A percentile compares a stretch with the other conserved stretches of the same genome.
phyloP scores from a whole-genome alignment of 140 eudicot species.

The Cichorium intybus region DNA sequence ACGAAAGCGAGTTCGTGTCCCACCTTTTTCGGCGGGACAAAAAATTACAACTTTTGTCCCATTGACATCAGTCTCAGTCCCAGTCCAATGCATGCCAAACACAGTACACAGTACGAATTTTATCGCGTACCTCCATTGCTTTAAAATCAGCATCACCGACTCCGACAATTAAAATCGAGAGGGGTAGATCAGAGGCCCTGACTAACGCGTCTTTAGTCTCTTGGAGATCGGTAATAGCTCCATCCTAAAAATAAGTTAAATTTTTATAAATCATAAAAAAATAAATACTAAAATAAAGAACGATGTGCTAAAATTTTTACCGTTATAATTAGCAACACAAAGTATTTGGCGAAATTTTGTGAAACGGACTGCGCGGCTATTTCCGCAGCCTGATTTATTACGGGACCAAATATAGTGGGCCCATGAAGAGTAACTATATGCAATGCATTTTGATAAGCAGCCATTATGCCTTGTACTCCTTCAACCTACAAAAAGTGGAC shows the following conservation, averaged over 20 bases:
- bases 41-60: no score
- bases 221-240: conserved; percentile 80
- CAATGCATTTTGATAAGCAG: conserved; percentile 63
- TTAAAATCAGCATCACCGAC: conserved; percentile 89
- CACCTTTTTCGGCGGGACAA: no score
- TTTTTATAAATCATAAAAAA: background rate
- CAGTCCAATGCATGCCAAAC: background rate
- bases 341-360: conserved; percentile 54
- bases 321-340: conserved; percentile 84
- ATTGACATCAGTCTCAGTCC: background rate
- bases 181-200: conserved; percentile 89
- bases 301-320: conserved; percentile 26
- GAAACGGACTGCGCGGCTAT: conserved; percentile 74
- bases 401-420: conserved; percentile 86
- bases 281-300: background rate
- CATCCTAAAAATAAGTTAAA: conserved; percentile 55
- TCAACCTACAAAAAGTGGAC: conserved; percentile 43
- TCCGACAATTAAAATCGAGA: conserved; percentile 87
- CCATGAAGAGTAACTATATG: conserved; percentile 71
- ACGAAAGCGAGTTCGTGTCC: no score
- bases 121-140: conserved; percentile 98
- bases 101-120: no score
- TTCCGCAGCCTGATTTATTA: conserved; percentile 78
- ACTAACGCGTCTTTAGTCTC: conserved; percentile 88
- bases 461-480: conserved; percentile 90